Base-by-base conservation (phyloP, 306 rosid species). In the Oxytropis ochrocephala region DNA sequence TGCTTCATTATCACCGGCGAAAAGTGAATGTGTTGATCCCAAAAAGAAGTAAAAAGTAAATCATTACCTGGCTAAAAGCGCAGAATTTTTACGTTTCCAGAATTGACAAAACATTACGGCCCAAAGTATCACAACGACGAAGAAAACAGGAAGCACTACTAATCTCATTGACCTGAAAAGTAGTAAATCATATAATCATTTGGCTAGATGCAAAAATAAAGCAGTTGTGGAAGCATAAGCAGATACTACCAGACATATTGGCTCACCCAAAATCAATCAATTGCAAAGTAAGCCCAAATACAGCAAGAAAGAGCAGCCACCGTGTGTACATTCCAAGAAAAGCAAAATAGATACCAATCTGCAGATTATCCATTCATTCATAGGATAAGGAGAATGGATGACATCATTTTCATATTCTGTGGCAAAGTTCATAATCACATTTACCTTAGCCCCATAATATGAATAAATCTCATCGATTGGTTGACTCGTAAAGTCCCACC, bases 291-390 rank as follows among this genome's bases (percentile, higher is more conserved):
- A 94, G 80, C 50, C 97, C 99, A 75, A 91, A 86, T 32, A 73
- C 82, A 38, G 97, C 96, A 7, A 89, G 96, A 70, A 87, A 89
- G 73, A 94, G 88, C 81, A 91, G 74, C 99, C 99, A 94, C 63
- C 55, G 81, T 32, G 99, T 89, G 77, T 84, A 94, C 97, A 91
- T 91, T 82, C 99, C 99, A 70, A 94, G 95, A 80, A 94, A 94
- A 73, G 99, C 87, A 81, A 94, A 94, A 80, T 94, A 94, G 70
- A 91, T 82, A 32, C 96, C 97, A 59, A 94, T 87, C 99, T 94
- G 85, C 81, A 78, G 56, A 77, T 68, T 16, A 41, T 42, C 35
- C 76, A 64, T 54, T 67, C 64, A 63, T 65, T 60, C 46, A 42
- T 74, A 57, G 52, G 58, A 79, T 74, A 55, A 52, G 68, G 55